Evolutionary conservation across 1,284 basidiomycete genomes (phyloP).

Genomic region (Ceratobasidium sp.): DNA sequence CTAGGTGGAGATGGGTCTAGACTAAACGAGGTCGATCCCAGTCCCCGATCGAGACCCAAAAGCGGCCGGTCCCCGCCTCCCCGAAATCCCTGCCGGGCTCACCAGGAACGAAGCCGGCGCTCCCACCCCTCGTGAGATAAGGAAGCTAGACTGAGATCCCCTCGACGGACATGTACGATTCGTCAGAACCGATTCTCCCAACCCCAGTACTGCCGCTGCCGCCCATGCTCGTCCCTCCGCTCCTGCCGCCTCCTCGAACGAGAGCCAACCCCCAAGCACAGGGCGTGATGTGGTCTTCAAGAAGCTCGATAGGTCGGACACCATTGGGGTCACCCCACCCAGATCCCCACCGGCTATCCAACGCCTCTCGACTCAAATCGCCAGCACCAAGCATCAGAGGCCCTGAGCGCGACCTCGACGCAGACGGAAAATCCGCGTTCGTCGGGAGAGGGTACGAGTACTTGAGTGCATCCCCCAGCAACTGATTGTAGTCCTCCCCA

Average conservation of each 20-base stretch:
- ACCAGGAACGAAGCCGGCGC: neutral
- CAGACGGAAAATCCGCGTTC: neutral
- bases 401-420: neutral
- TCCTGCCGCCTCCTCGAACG: neutral
- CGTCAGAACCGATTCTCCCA: slow-evolving; percentile 26
- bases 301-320: slow-evolving; percentile 3
- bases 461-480: no score
- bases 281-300: neutral
- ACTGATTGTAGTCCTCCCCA: neutral
- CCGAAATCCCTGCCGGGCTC: neutral
- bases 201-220: slow-evolving; percentile 18
- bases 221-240: slow-evolving; percentile 8
- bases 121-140: neutral
- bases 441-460: neutral
- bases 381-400: slow-evolving; percentile 4
- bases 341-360: slow-evolving; percentile 28
- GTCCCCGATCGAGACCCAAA: no score
- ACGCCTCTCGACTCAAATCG: slow-evolving; percentile 28
- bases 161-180: slow-evolving; percentile 23
- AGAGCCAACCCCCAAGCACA: neutral
- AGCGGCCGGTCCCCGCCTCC: no score
- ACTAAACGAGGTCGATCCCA: no score
- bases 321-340: slow-evolving; percentile 21
- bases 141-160: neutral
- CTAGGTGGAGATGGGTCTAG: no score